Conservation (phyloP, 2,329 filamentous ascomycete genomes). For the Biscogniauxia mediterranea region DNA sequence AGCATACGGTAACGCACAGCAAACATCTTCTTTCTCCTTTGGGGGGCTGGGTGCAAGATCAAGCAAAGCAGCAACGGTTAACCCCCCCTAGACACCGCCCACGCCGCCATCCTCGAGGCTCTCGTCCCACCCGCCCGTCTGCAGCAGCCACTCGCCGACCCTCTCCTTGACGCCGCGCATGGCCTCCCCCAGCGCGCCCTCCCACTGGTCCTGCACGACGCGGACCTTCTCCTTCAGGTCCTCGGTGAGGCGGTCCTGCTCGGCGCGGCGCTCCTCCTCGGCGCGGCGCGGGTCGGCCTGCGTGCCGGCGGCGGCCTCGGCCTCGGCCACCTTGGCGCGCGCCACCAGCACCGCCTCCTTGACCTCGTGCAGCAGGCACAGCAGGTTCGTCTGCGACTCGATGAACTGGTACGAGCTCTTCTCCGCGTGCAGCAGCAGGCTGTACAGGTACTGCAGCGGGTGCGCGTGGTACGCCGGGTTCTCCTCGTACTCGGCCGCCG, state of each 20-base stretch:
- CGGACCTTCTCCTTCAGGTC: slow-evolving; percentile 93
- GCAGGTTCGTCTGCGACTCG: slow-evolving; percentile 85
- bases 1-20: too few species aligned
- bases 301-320: slow-evolving; percentile 47
- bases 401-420: slow-evolving; percentile 97
- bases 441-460: slow-evolving; percentile 88
- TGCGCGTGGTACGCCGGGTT: slow-evolving; percentile 78
- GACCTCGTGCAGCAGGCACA: slow-evolving; percentile 89
- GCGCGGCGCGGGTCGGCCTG: slow-evolving; percentile 34
- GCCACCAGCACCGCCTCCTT: slow-evolving; percentile 70
- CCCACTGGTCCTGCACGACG: slow-evolving; percentile 89
- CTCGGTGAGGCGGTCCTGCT: slow-evolving; percentile 70
- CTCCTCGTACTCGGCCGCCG: slow-evolving; percentile 75
- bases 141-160: slow-evolving; percentile 70
- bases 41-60: not conserved
- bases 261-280: slow-evolving; percentile 59
- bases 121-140: slow-evolving; percentile 87
- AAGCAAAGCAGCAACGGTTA: too few species aligned
- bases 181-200: slow-evolving; percentile 76
- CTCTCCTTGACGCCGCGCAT: slow-evolving; percentile 71
- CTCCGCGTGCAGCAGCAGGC: slow-evolving; percentile 79
- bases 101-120: slow-evolving; percentile 59
- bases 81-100: slow-evolving; percentile 43
- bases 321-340: slow-evolving; percentile 63
- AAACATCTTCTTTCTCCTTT: too few species aligned